Base-by-base conservation (phyloP, 352 stramenopile species). In the Pythium aquatile region DNA sequence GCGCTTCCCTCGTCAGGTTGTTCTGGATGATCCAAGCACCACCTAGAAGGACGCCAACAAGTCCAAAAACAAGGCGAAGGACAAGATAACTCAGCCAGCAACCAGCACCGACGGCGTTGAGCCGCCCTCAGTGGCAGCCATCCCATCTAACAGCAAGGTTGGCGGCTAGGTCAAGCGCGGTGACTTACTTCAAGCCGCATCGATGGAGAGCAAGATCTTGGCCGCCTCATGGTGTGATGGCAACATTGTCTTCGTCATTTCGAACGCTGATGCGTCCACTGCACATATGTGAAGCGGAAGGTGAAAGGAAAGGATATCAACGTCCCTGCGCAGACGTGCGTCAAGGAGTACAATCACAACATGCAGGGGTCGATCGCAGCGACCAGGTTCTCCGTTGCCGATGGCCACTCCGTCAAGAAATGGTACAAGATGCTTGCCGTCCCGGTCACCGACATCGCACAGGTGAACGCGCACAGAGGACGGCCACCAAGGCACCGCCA, bases 311-410 rank as follows among this genome's bases (percentile, higher is more conserved):
- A 48, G 13, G 7, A 17, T 42, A 1, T 74, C 63, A 24, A 20
- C 3, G 14, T 28, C 26, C 16, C 42, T 52, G 51, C 55, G 0
- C 71, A 67, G 20, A 40, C 1, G 17, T 68, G 58, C 30, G 53
- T 77, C 14, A 58, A 49, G 1, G 24, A 68, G 29, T 80, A 77
- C 48, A 80, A 80, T 47, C 11, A 66, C 2, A 47, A 73, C 32
- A 73, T 79, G 66, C 69, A 79, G 47, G 73, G 64, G 70, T 76
- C 0, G 74, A 81, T 17, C 6, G 65, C 2, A 24, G 66, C n/a
- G 70, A 78, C 52, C 71, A 46, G 60, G 0, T 75, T 72, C 29
- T 77, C 66, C 2, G 1, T 75, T 16, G 66, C 69, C 0, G 66
- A 76, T 30, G 68, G 66, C 0, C 65, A 75, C 24, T 66, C 60